Evolutionary conservation across 768 basidiomycete species (phyloP), one percentile per base, ranked within the genome.

Genomic region (Auriscalpium vulgare): DNA sequence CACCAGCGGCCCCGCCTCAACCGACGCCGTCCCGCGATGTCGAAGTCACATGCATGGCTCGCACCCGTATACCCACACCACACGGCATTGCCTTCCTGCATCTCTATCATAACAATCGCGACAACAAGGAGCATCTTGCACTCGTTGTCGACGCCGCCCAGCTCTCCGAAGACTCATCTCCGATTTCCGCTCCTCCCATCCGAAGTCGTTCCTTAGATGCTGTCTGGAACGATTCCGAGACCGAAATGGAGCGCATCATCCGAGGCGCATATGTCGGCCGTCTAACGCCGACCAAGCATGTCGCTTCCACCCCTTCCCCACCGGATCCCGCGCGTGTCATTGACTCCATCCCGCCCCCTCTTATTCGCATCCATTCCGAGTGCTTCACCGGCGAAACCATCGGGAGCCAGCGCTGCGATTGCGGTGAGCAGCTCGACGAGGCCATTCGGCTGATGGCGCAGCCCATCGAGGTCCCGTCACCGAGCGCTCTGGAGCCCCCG

Each of bases 351-450:
- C 88, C 88, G 1, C 71, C 85, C 0, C 93, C 97, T 0, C 81
- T 98, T 51, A 84, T 99, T 46, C 85, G 97, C 40, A 92, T 99
- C 51, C 97, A 99, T 71, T 97, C 93, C 34, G 97, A 99, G 69
- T 99, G 97, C 69, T 98, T 93, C 73, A 99, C 97, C 0, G 97
- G 97, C 34, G 97, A 98, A 71, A 98, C 95, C 8, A 83, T 98
- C 56, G 97, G 97, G 29, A 85, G 93, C 76, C 94, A 97, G 89
- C 87, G 97, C 36, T 99, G 97, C 67, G 97, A 99, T 69, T 99
- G 97, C 66, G 97, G 97, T 13, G 95, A 98, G 71, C 97, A 99
- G 69, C 79, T 99, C 4, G 95, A 98, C 71, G 95, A 97, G 68
- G 93, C 97, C n/a, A 84, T 98, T 59, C 82, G 91, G 10, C 85